Conservation (phyloP, 768 basidiomycete species). For the Hydnomerulius pinastri region DNA sequence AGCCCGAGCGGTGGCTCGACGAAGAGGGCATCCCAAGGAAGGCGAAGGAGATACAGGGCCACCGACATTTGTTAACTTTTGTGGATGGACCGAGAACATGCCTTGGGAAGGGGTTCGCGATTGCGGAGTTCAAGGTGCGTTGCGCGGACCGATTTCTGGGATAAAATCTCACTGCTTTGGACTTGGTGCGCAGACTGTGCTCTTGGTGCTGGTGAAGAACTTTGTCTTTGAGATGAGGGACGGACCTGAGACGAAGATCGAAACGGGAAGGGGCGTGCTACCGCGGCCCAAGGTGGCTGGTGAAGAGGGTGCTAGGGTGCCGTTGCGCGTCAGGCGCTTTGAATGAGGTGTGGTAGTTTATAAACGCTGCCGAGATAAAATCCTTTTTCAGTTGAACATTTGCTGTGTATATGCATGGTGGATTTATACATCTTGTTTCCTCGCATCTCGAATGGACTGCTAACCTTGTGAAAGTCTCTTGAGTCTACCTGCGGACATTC, state of each 20-base stretch:
- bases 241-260: slow-evolving; percentile 1
- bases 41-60: slow-evolving; percentile 25
- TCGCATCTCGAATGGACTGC: too few species aligned
- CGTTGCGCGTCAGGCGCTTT: slow-evolving; percentile 27
- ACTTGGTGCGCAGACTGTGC: slow-evolving; percentile 30
- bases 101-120: slow-evolving; percentile 28
- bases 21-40: slow-evolving; percentile 25
- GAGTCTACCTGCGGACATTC: too few species aligned
- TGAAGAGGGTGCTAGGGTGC: slow-evolving; percentile 26
- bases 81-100: slow-evolving; percentile 31
- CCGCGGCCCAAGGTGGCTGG: too few species aligned
- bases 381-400: too few species aligned
- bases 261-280: not conserved
- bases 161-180: not conserved
- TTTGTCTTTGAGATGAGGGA: slow-evolving; percentile 1
- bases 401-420: too few species aligned
- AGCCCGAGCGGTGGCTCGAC: slow-evolving; percentile 65
- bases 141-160: not conserved
- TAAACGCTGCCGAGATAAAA: not conserved
- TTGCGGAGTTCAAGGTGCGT: slow-evolving; percentile 29
- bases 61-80: slow-evolving; percentile 30
- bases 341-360: not conserved
- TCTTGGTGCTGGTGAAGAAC: slow-evolving; percentile 40
- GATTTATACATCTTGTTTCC: too few species aligned
- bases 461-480: too few species aligned